Conservation (phyloP, 176 grass and related monocot genomes). For the Oryza glaberrima region DNA sequence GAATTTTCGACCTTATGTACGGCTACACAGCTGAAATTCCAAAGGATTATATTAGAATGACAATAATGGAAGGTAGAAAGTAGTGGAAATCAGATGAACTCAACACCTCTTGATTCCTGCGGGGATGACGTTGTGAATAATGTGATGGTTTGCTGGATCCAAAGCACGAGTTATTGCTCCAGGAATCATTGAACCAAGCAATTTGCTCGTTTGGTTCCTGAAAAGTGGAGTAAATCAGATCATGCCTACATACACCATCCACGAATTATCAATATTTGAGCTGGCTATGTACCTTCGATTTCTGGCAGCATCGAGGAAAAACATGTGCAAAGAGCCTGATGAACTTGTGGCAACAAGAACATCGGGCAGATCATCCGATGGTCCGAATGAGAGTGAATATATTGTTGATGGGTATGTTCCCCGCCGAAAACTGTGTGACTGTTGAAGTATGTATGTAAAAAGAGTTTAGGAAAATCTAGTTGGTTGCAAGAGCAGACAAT, state of each 20-base stretch:
- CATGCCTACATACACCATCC: background rate
- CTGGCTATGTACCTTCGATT: slow-evolving; percentile 68
- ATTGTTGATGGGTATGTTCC: slow-evolving; percentile 95
- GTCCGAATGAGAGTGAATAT: slow-evolving; percentile 84
- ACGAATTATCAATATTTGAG: slow-evolving; percentile 7
- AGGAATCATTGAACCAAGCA: slow-evolving; percentile 83
- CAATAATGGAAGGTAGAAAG: slow-evolving; percentile 5
- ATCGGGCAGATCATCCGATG: slow-evolving; percentile 63
- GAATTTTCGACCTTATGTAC: slow-evolving; percentile 61
- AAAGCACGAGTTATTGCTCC: slow-evolving; percentile 78
- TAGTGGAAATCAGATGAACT: slow-evolving; percentile 13
- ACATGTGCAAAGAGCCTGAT: slow-evolving; percentile 93
- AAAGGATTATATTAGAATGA: slow-evolving; percentile 36
- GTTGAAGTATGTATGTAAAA: slow-evolving; percentile 34
- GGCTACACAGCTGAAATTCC: slow-evolving; percentile 57
- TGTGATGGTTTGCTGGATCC: slow-evolving; percentile 90
- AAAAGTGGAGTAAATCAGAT: slow-evolving; percentile 35
- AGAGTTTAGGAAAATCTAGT: slow-evolving; percentile 20
- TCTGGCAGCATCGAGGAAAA: slow-evolving; percentile 72
- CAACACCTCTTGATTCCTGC: slow-evolving; percentile 73
- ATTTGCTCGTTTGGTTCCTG: slow-evolving; percentile 69
- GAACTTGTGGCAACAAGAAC: slow-evolving; percentile 94
- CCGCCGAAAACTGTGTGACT: slow-evolving; percentile 91
- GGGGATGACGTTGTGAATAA: slow-evolving; percentile 79
- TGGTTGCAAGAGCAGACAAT: slow-evolving; percentile 8